Percentiles rank a stretch among this genome's conserved stretches.
phyloP scores from a whole-genome alignment of 345 rosid genomes.

The Heritiera fomes region DNA sequence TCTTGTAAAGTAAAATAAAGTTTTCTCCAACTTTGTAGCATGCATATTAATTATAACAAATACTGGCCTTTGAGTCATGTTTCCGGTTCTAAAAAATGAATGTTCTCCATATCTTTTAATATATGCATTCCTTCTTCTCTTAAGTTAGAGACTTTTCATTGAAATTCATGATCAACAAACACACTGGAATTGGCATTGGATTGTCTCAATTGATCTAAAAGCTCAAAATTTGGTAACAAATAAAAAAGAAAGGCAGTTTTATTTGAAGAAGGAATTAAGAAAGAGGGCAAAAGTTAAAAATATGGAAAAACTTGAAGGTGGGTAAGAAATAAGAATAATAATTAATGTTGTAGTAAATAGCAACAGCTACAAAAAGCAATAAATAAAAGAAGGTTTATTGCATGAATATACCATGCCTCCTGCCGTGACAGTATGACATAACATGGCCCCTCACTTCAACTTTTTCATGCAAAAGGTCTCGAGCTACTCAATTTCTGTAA shows the following conservation, averaged over 20 bases:
- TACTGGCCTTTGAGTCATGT: too few species aligned
- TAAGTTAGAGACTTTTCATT: too few species aligned
- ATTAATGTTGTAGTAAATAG: neutral
- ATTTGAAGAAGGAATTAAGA: too few species aligned
- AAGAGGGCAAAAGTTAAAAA: too few species aligned
- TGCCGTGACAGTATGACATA: slow-evolving; percentile 21
- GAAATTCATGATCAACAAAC: too few species aligned
- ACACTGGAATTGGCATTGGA: neutral
- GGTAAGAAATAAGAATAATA: neutral
- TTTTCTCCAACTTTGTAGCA: neutral
- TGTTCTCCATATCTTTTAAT: too few species aligned
- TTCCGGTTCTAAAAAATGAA: too few species aligned
- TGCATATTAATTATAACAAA: too few species aligned
- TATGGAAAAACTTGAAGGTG: neutral
- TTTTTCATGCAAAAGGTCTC: slow-evolving; percentile 50
- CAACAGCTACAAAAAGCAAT: neutral
- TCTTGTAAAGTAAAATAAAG: neutral
- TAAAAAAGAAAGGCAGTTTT: neutral
- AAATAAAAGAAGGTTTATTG: slow-evolving; percentile 28
- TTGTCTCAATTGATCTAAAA: neutral
- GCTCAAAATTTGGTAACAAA: neutral
- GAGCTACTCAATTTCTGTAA: slow-evolving; percentile 49
- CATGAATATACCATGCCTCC: slow-evolving; percentile 38
- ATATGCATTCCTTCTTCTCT: too few species aligned
- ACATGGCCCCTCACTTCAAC: slow-evolving; percentile 27